Evolutionary conservation across 1,284 basidiomycete genomes (phyloP).

Genomic region (Apiotrichum montevideense): DNA sequence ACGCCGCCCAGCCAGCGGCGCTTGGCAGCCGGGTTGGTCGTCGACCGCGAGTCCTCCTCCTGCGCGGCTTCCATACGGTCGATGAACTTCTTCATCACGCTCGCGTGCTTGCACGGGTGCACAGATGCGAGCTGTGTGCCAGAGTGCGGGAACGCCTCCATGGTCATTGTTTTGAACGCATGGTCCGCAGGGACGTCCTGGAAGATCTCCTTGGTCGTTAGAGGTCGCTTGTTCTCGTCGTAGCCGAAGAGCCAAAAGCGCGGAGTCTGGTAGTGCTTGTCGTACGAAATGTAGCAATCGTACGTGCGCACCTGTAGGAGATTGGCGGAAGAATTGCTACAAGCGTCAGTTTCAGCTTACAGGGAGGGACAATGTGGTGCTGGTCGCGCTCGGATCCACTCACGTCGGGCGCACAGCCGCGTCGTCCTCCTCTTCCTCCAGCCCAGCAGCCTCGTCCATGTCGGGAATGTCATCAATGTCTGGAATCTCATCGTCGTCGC

Average conservation of each 20-base stretch:
- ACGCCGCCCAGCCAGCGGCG: conserved; percentile 68
- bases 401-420: conserved; percentile 41
- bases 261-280: conserved; percentile 97
- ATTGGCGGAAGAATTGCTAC: conserved; percentile 52
- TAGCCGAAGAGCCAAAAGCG: conserved; percentile 92
- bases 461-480: conserved; percentile 89
- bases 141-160: conserved; percentile 94
- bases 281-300: conserved; percentile 98
- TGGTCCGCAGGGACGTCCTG: conserved; percentile 97
- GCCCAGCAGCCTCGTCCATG: conserved; percentile 69
- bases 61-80: conserved; percentile 92
- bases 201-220: conserved; percentile 86
- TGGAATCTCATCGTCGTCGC: conserved; percentile 55
- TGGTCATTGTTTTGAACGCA: conserved; percentile 97
- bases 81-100: conserved; percentile 99
- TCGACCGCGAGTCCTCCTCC: conserved; percentile 42
- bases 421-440: conserved; percentile 69
- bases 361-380: neutral
- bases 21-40: conserved; percentile 46
- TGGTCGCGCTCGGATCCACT: neutral
- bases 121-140: conserved; percentile 79
- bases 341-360: neutral
- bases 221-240: conserved; percentile 84
- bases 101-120: conserved; percentile 97
- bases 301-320: conserved; percentile 93